phyloP scores from a whole-genome alignment of 2,329 filamentous ascomycete species.

The Elsinoe australis region DNA sequence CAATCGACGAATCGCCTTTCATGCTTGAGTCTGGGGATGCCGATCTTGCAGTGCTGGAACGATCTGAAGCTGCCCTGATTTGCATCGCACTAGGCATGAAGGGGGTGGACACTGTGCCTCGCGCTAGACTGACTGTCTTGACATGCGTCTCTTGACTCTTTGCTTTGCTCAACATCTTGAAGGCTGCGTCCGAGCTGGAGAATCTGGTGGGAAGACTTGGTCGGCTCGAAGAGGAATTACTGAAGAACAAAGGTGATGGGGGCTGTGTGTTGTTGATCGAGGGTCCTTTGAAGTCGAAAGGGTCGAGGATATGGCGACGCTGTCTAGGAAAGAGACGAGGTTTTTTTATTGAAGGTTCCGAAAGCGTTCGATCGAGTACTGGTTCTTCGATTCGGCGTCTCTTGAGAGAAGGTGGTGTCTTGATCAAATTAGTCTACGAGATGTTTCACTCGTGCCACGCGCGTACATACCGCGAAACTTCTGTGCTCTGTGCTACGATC shows the following conservation, averaged over 20 bases:
- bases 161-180: slow-evolving; percentile 50
- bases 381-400: not conserved
- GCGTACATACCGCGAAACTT: not conserved
- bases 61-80: slow-evolving; percentile 44
- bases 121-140: slow-evolving; percentile 46
- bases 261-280: slow-evolving; percentile 29
- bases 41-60: slow-evolving; percentile 43
- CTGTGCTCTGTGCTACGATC: not conserved
- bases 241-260: slow-evolving; percentile 48
- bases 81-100: slow-evolving; percentile 23
- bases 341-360: slow-evolving; percentile 19
- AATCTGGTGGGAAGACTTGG: slow-evolving; percentile 46
- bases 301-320: slow-evolving; percentile 23
- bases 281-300: slow-evolving; percentile 20
- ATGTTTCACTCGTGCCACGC: not conserved
- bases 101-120: slow-evolving; percentile 35
- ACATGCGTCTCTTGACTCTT: slow-evolving; percentile 42
- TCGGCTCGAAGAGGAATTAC: slow-evolving; percentile 35
- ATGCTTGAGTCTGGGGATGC: slow-evolving; percentile 47
- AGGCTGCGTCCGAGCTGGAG: slow-evolving; percentile 50
- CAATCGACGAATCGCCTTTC: slow-evolving; percentile 40
- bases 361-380: not conserved
- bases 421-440: not conserved
- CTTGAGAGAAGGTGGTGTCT: slow-evolving; percentile 4
- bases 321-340: slow-evolving; percentile 21